Base-by-base conservation (phyloP, 1,284 basidiomycete species). In the Caloboletus firmus region DNA sequence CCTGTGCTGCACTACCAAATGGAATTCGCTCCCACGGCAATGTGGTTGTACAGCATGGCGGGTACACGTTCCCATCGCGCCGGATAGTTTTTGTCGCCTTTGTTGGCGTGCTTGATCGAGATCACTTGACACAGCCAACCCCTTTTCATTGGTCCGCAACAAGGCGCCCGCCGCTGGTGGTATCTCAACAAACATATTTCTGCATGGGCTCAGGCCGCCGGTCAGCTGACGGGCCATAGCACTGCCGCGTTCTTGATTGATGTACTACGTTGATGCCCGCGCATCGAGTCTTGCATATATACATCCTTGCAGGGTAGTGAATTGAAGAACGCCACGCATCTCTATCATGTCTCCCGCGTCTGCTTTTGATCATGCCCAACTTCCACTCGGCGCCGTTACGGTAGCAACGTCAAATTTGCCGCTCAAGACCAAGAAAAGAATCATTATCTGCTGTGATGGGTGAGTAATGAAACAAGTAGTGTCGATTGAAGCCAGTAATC, bases 381-480 rank as follows among this genome's bases (percentile, higher is more conserved):
- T n/a, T n/a, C 30, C 36, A 10, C 30, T 46, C 6, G 49, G 12
- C 22, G 35, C 52, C 24, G 17, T 41, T 7, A 45, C 37, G 3
- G 53, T 24, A 7, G 47, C 42, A 43, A 7, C 32, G 4, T 47
- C 39, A 12, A 41, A 41, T 18, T n/a, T 24, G 1, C 42, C 20
- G 15, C 22, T 54, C 35, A 68, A 63, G 46, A 62, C 72, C 8
- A 77, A 72, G 59, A 87, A 87, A 63, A 73, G 84, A 51, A 80
- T 87, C 36, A 73, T 88, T 42, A 75, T 89, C 26, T 87, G 85
- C 58, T 89, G 87, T 60, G 86, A 89, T 63, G 86, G 87, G 86
- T 84, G 55, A 59, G 78, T 66, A 17, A 30, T 26, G 34, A 34
- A 15, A 32, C 45, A 17, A 10, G 8, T 39, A 7, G 20, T 40